These are phyloP conservation scores for Puccinia horiana DNA, from an alignment of 1,284 basidiomycete species.

Conservation along the genomic window DNA sequence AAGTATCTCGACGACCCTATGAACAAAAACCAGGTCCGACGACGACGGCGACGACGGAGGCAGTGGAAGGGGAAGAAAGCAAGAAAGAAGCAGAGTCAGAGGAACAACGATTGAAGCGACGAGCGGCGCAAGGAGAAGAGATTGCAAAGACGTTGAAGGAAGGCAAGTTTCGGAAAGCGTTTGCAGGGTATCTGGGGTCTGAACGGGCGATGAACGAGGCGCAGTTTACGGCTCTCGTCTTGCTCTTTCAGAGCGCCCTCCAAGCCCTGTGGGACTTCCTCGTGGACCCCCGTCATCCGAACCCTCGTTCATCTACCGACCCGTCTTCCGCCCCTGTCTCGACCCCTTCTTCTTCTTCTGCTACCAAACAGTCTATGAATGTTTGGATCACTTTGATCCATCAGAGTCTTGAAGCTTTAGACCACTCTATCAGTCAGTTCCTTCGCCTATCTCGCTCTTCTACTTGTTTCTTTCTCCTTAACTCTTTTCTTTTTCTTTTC, in stretches of 20 bases:
- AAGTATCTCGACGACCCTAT: conserved; percentile 1
- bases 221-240: background rate
- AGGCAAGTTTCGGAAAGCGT: background rate
- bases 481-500: background rate
- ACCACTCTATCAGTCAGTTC: conserved; percentile 22
- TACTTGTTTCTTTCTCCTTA: background rate
- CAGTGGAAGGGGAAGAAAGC: background rate
- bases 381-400: conserved; percentile 24
- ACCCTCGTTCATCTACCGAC: background rate
- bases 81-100: background rate
- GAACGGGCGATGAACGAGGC: background rate
- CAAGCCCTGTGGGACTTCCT: conserved; percentile 13
- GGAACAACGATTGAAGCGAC: background rate
- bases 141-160: background rate
- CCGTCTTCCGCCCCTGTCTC: background rate
- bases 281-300: background rate
- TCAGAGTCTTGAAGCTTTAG: background rate
- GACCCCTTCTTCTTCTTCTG: background rate
- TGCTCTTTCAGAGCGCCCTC: background rate
- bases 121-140: background rate
- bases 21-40: background rate
- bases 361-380: background rate
- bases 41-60: background rate
- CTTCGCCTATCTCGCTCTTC: background rate
- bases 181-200: background rate